Percentiles rank a stretch among this genome's conserved stretches.
Evolutionary conservation across 2,329 filamentous ascomycete genomes (phyloP).

Genomic region (Metarhizium album): DNA sequence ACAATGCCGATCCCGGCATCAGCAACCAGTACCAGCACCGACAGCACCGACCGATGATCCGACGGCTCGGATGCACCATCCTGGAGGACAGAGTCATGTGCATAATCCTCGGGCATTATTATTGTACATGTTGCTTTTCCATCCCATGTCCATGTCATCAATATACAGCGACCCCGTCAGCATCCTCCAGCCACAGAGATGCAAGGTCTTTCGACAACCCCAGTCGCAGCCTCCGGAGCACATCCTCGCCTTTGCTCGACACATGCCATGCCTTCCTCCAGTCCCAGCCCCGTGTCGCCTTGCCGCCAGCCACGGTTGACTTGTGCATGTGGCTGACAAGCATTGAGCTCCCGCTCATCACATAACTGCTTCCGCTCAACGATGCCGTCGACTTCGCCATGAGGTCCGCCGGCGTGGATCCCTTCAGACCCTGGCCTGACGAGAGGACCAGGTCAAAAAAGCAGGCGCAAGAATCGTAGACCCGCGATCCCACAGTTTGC

Average conservation of each 20-base stretch:
- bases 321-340: slow-evolving; percentile 52
- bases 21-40: too few relatives aligned
- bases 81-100: too few relatives aligned
- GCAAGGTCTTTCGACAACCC: slow-evolving; percentile 67
- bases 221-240: slow-evolving; percentile 62
- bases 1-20: too few relatives aligned
- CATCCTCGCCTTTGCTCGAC: slow-evolving; percentile 51
- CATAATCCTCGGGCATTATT: too few relatives aligned
- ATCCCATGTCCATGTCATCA: slow-evolving; percentile 11
- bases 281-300: slow-evolving; percentile 57
- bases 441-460: slow-evolving; percentile 66
- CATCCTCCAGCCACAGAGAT: slow-evolving; percentile 56
- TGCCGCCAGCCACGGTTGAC: slow-evolving; percentile 44
- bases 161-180: slow-evolving; percentile 41
- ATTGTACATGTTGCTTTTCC: background rate
- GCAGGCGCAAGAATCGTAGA: slow-evolving; percentile 65
- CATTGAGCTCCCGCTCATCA: slow-evolving; percentile 65
- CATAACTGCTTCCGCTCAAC: slow-evolving; percentile 50
- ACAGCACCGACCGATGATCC: too few relatives aligned
- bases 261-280: slow-evolving; percentile 69
- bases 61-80: too few relatives aligned
- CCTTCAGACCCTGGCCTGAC: slow-evolving; percentile 53
- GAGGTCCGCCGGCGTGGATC: slow-evolving; percentile 53
- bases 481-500: slow-evolving; percentile 60
- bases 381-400: slow-evolving; percentile 48